Conservation (phyloP, 345 rosid genomes). For the Lepidium sativum region DNA sequence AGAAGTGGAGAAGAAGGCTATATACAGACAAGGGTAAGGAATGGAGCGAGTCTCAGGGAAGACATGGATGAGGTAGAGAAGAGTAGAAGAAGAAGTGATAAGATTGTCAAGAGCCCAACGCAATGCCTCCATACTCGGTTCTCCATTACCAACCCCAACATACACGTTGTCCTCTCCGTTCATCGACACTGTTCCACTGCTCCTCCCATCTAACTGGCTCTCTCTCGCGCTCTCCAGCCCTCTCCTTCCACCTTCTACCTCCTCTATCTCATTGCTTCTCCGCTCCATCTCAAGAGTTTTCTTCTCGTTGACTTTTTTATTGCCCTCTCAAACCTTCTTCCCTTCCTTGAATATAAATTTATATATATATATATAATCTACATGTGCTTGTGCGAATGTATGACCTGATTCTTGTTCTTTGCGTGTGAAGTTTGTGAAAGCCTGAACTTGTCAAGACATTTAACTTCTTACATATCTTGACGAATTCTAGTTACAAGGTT, state of each 20-base stretch:
- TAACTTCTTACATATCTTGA: background rate
- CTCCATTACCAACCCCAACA: slow-evolving; percentile 71
- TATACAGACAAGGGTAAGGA: slow-evolving; percentile 58
- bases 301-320: slow-evolving; percentile 19
- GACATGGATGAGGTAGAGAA: slow-evolving; percentile 49
- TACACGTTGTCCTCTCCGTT: slow-evolving; percentile 51
- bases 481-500: slow-evolving; percentile 5
- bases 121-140: slow-evolving; percentile 73
- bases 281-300: slow-evolving; percentile 6
- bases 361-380: background rate
- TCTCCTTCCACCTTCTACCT: slow-evolving; percentile 17
- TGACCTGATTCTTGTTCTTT: slow-evolving; percentile 8
- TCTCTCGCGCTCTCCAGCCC: slow-evolving; percentile 21
- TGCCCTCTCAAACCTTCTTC: background rate
- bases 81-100: slow-evolving; percentile 29
- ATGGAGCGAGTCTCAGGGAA: slow-evolving; percentile 52
- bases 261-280: slow-evolving; percentile 28
- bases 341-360: background rate
- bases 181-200: slow-evolving; percentile 37
- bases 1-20: background rate
- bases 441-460: slow-evolving; percentile 14
- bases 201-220: slow-evolving; percentile 28
- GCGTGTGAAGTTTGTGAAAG: slow-evolving; percentile 20
- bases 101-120: slow-evolving; percentile 54
- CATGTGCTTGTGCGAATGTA: background rate